A percentile compares a stretch with the other conserved stretches of the same genome.
Conservation (phyloP, 2,329 filamentous ascomycete genomes). For the Scytalidium lignicola region DNA sequence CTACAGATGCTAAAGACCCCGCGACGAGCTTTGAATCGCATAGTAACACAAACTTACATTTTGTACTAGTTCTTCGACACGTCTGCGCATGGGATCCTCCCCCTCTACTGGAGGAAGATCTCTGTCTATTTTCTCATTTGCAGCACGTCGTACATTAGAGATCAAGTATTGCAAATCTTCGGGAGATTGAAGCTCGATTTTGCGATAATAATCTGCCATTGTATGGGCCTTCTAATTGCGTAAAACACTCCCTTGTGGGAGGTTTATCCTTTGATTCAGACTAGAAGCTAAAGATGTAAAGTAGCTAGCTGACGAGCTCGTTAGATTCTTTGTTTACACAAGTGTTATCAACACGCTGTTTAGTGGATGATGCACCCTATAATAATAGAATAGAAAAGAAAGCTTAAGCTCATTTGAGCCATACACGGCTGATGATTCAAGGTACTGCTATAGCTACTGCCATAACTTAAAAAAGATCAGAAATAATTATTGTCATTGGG, state of each 20-base stretch:
- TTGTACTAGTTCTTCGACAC: constrained; percentile 55
- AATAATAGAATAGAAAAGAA: no score
- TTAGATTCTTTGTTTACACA: not conserved
- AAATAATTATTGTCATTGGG: no score
- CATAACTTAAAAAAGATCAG: no score
- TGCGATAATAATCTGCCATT: constrained; percentile 50
- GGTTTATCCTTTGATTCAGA: not conserved
- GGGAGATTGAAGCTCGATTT: constrained; percentile 74
- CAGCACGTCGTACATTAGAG: constrained; percentile 62
- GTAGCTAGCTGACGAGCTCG: not conserved
- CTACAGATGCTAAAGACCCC: not conserved
- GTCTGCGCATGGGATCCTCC: constrained; percentile 52
- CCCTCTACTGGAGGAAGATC: constrained; percentile 61
- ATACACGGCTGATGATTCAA: no score
- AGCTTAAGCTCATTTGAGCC: no score
- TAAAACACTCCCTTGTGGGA: no score
- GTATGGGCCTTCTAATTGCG: not conserved
- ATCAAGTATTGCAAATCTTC: constrained; percentile 69
- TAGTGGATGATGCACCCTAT: no score
- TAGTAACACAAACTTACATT: constrained; percentile 39
- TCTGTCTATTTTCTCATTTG: constrained; percentile 60
- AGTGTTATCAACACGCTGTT: not conserved
- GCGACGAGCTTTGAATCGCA: not conserved
- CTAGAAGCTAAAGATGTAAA: not conserved
- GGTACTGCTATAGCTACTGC: no score